phyloP scores from a whole-genome alignment of 2,329 filamentous ascomycete species.

The Knufia petricola region DNA sequence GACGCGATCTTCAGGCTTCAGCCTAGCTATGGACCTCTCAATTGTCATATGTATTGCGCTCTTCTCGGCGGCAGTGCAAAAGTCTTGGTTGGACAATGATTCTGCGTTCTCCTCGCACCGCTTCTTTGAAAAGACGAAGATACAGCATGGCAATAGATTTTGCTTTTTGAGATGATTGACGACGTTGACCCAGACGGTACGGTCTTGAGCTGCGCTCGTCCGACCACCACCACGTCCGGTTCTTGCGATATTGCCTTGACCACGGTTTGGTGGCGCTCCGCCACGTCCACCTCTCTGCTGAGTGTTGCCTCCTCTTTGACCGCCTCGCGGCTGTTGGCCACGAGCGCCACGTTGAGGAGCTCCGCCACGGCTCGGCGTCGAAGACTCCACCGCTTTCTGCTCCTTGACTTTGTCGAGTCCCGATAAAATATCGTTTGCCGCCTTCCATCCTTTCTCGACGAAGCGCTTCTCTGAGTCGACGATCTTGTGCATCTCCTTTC shows the following conservation, averaged over 20 bases:
- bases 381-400: conserved; percentile 42
- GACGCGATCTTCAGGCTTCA: conserved; percentile 80
- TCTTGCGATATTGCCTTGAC: conserved; percentile 77
- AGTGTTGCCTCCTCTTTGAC: conserved; percentile 40
- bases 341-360: conserved; percentile 46
- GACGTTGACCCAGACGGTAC: conserved; percentile 91
- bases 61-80: conserved; percentile 86
- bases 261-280: conserved; percentile 48
- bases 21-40: conserved; percentile 80
- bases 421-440: conserved; percentile 71
- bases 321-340: conserved; percentile 44
- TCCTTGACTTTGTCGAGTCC: conserved; percentile 68
- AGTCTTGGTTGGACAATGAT: conserved; percentile 88
- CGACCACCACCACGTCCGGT: conserved; percentile 76
- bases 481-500: conserved; percentile 86
- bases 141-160: conserved; percentile 79
- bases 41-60: conserved; percentile 97
- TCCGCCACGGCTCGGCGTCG: conserved; percentile 27
- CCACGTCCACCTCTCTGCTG: conserved; percentile 47
- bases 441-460: conserved; percentile 87
- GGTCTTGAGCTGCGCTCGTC: conserved; percentile 85
- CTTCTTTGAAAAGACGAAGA: conserved; percentile 98
- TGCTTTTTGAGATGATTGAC: conserved; percentile 85
- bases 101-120: conserved; percentile 95
- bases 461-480: conserved; percentile 89